Percentiles rank a stretch among this genome's conserved stretches.
Conservation (phyloP, 1,284 basidiomycete species). For the Sphaerobolus stellatus region DNA sequence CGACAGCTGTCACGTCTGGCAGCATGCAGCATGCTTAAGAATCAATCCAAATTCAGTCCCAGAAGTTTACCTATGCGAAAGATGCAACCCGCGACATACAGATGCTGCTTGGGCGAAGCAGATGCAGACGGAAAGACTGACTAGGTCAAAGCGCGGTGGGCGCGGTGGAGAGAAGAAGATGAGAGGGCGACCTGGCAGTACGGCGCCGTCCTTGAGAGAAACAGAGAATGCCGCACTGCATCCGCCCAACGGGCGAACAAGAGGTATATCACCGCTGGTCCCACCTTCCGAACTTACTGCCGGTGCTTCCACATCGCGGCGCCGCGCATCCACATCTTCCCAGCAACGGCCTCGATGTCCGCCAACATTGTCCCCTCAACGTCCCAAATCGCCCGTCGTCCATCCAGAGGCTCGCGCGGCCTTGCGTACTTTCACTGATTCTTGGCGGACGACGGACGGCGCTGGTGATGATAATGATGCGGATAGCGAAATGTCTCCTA, state of each 20-base stretch:
- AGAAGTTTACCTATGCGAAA: constrained; percentile 70
- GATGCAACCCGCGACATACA: constrained; percentile 47
- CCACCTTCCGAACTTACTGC: too few relatives aligned
- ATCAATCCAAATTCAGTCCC: constrained; percentile 69
- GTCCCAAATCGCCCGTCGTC: too few relatives aligned
- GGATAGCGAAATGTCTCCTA: background rate
- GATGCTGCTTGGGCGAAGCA: constrained; percentile 22
- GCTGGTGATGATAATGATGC: background rate
- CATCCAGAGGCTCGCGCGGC: constrained; percentile 50
- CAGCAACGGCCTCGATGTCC: constrained; percentile 19
- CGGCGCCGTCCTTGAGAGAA: too few relatives aligned
- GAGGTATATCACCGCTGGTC: too few relatives aligned
- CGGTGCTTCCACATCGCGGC: too few relatives aligned
- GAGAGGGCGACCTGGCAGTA: too few relatives aligned
- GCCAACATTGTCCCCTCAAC: too few relatives aligned
- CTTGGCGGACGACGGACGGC: constrained; percentile 59
- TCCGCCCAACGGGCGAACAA: too few relatives aligned
- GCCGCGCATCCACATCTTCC: constrained; percentile 19
- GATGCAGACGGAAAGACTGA: constrained; percentile 19
- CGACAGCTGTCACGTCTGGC: constrained; percentile 87
- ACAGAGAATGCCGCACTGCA: constrained; percentile 25
- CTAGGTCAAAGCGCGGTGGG: too few relatives aligned
- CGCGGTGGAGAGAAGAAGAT: too few relatives aligned
- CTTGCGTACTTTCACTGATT: constrained; percentile 56
- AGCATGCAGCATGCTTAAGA: constrained; percentile 85